These are phyloP conservation scores for Aspergillus clavatus DNA, from an alignment of 2,329 filamentous ascomycete species.

Conservation along the genomic window DNA sequence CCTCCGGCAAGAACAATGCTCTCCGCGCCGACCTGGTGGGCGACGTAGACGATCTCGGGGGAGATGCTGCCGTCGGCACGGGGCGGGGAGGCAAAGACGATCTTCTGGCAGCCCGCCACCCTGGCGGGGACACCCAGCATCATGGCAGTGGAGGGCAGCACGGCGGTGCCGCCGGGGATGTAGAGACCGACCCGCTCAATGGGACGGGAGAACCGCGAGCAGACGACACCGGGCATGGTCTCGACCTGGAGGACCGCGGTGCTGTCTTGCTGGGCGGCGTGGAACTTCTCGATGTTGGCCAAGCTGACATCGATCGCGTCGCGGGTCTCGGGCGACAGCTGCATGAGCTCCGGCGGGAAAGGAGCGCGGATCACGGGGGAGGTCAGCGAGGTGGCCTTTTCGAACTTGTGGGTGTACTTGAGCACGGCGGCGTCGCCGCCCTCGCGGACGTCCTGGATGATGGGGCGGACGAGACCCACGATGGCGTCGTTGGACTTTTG, in stretches of 20 bases:
- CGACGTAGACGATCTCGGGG: conserved; percentile 94
- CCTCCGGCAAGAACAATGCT: conserved; percentile 94
- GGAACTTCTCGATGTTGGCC: conserved; percentile 92
- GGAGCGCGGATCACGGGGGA: conserved; percentile 87
- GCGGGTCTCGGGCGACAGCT: conserved; percentile 74
- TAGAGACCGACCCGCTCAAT: conserved; percentile 97
- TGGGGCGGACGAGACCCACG: conserved; percentile 82
- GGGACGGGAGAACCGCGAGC: conserved; percentile 84
- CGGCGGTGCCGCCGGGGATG: conserved; percentile 90
- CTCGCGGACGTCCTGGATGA: conserved; percentile 78
- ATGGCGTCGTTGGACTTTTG: conserved; percentile 94
- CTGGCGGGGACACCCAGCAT: conserved; percentile 98
- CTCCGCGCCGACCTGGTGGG: conserved; percentile 93
- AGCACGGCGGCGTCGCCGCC: conserved; percentile 84
- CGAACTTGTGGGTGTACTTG: conserved; percentile 95
- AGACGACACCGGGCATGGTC: conserved; percentile 96
- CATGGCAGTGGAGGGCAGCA: conserved; percentile 92
- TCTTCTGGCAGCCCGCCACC: conserved; percentile 94
- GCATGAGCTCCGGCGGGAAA: conserved; percentile 81
- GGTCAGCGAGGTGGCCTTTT: conserved; percentile 86
- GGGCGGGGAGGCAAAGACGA: conserved; percentile 88
- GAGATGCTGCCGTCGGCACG: conserved; percentile 84
- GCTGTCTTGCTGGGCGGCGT: conserved; percentile 77
- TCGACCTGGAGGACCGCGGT: conserved; percentile 78
- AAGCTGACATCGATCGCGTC: conserved; percentile 91